Conservation (phyloP, 1,284 basidiomycete species). For the Ceratorhiza oryzae-sativae region DNA sequence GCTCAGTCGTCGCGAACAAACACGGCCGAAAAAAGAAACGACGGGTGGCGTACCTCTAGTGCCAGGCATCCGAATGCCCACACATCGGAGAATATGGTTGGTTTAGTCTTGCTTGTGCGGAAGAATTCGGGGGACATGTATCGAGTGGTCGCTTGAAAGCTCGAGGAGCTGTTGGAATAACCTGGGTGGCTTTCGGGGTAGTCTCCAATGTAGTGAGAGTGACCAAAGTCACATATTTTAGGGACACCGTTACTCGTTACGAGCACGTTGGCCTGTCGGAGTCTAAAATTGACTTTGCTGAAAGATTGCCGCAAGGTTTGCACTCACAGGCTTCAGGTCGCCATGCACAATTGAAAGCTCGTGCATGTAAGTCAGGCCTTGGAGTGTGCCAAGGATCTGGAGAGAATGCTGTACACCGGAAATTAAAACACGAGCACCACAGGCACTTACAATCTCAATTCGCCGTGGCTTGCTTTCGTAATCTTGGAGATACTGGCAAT, state of each 20-base stretch:
- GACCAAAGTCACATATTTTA: slow-evolving; percentile 31
- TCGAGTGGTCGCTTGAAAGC: slow-evolving; percentile 19
- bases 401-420: not conserved
- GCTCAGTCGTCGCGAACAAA: too few relatives aligned
- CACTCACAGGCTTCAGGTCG: slow-evolving; percentile 2
- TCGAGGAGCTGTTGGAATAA: slow-evolving; percentile 3
- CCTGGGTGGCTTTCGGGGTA: too few relatives aligned
- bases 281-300: not conserved
- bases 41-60: slow-evolving; percentile 9
- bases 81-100: slow-evolving; percentile 10
- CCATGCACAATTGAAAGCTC: slow-evolving; percentile 10
- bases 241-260: not conserved
- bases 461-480: not conserved
- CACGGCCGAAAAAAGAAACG: too few relatives aligned
- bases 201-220: not conserved
- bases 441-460: slow-evolving; percentile 3
- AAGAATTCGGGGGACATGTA: slow-evolving; percentile 30
- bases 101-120: not conserved
- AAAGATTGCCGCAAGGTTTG: not conserved
- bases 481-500: not conserved
- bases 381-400: slow-evolving; percentile 8
- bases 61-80: slow-evolving; percentile 35
- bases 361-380: slow-evolving; percentile 17
- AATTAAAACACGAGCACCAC: not conserved
- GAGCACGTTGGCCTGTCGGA: slow-evolving; percentile 17